Percentiles rank a stretch among this genome's conserved stretches.
Evolutionary conservation across 768 basidiomycete species (phyloP).

Genomic region (Gloeophyllum trabeum): DNA sequence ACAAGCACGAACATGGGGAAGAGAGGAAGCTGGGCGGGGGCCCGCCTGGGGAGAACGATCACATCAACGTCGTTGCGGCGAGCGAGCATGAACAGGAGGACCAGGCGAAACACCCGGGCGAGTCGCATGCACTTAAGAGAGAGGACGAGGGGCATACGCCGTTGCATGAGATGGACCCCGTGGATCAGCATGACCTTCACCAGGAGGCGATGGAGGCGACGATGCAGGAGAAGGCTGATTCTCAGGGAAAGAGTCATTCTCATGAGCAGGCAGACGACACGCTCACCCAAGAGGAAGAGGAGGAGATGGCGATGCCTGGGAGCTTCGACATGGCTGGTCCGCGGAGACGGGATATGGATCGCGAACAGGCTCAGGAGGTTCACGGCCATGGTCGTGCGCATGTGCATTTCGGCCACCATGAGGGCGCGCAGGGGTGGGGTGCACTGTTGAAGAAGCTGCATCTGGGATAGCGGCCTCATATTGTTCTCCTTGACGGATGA

Average conservation of each 20-base stretch:
- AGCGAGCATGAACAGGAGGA: constrained; percentile 12
- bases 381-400: background rate
- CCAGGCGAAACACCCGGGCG: background rate
- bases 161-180: constrained; percentile 12
- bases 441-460: background rate
- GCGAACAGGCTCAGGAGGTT: background rate
- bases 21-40: constrained; percentile 1
- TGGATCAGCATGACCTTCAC: constrained; percentile 5
- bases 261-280: constrained; percentile 5
- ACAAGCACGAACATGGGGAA: constrained; percentile 2
- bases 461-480: background rate
- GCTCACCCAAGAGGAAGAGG: constrained; percentile 21
- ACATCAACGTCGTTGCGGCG: background rate
- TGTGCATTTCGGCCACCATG: background rate
- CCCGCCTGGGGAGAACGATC: constrained; percentile 15
- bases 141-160: constrained; percentile 12
- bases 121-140: constrained; percentile 9
- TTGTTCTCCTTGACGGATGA: too few species aligned
- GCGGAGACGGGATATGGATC: too few species aligned
- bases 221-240: background rate
- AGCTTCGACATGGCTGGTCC: too few species aligned
- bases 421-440: background rate
- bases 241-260: constrained; percentile 2
- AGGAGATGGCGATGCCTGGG: constrained; percentile 37
- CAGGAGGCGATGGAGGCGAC: background rate